phyloP scores from a whole-genome alignment of 768 basidiomycete genomes.

The Flagelloscypha sp. region DNA sequence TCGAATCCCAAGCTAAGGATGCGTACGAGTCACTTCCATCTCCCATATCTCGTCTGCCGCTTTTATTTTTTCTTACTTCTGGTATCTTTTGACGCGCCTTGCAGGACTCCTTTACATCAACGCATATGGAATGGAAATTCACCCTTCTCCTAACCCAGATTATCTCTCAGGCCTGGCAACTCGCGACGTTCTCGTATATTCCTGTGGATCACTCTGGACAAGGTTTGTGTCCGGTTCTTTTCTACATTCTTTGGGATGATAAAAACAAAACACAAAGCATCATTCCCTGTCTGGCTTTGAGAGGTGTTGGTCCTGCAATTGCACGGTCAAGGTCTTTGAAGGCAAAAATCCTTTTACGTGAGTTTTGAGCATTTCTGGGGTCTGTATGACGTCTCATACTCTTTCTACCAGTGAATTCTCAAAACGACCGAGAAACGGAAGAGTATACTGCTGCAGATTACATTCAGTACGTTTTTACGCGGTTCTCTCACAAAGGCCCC shows the following conservation, averaged over 20 bases:
- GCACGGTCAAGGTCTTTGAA: slow-evolving; percentile 62
- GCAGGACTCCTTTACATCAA: slow-evolving; percentile 84
- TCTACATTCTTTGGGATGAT: background rate
- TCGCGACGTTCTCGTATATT: slow-evolving; percentile 74
- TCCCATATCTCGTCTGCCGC: slow-evolving; percentile 51
- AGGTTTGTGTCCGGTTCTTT: slow-evolving; percentile 53
- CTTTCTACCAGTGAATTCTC: slow-evolving; percentile 66
- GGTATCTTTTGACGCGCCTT: too few species aligned
- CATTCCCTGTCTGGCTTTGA: slow-evolving; percentile 84
- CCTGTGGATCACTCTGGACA: slow-evolving; percentile 92
- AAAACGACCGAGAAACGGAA: slow-evolving; percentile 86
- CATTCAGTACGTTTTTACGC: slow-evolving; percentile 45
- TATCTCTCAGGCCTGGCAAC: slow-evolving; percentile 55
- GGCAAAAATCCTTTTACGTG: slow-evolving; percentile 81
- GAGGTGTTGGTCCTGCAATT: slow-evolving; percentile 73
- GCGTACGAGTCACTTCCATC: slow-evolving; percentile 50
- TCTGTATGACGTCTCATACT: slow-evolving; percentile 1
- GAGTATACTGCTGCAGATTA: slow-evolving; percentile 83
- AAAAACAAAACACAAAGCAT: slow-evolving; percentile 49
- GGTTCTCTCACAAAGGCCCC: slow-evolving; percentile 5
- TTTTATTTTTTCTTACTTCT: background rate
- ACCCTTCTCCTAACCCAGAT: slow-evolving; percentile 79
- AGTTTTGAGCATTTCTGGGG: too few species aligned
- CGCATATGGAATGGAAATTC: slow-evolving; percentile 85
- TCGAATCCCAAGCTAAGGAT: slow-evolving; percentile 46